These are phyloP conservation scores for Cordyceps javanica DNA, from an alignment of 2,329 filamentous ascomycete genomes.

Conservation along the genomic window DNA sequence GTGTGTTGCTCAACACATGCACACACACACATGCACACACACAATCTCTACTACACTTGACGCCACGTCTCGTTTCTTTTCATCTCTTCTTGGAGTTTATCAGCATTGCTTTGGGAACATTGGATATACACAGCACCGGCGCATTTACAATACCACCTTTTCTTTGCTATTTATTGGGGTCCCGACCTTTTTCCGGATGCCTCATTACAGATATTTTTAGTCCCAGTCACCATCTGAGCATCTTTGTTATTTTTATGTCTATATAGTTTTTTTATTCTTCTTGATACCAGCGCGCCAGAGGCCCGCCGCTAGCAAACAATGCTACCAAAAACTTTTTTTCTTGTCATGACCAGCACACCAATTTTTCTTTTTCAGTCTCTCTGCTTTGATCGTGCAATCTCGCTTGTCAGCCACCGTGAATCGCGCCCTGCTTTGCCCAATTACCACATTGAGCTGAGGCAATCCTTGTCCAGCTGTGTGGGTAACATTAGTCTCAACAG, in stretches of 20 bases:
- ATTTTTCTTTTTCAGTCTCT: not conserved
- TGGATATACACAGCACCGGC: not conserved
- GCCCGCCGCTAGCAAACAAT: slow-evolving; percentile 5
- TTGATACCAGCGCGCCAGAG: slow-evolving; percentile 9
- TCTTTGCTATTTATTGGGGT: not conserved
- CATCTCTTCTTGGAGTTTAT: not conserved
- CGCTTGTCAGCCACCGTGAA: slow-evolving; percentile 2
- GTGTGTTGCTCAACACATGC: not conserved
- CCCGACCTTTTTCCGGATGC: not conserved
- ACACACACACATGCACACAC: not conserved
- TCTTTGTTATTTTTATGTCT: not conserved
- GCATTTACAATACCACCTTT: slow-evolving; percentile 10
- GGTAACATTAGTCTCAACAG: not conserved
- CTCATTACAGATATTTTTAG: not conserved
- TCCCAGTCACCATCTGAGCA: not conserved
- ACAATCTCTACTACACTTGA: not conserved
- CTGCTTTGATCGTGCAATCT: not conserved
- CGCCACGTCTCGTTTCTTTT: not conserved
- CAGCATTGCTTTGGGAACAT: not conserved
- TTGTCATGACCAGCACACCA: no score
- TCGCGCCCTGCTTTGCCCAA: not conserved
- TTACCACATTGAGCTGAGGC: not conserved
- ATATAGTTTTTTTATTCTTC: not conserved
- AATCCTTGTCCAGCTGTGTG: not conserved
- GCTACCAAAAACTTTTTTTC: slow-evolving; percentile 4